phyloP scores from a whole-genome alignment of 305 asterid genomes.

The Fraxinus greggii region DNA sequence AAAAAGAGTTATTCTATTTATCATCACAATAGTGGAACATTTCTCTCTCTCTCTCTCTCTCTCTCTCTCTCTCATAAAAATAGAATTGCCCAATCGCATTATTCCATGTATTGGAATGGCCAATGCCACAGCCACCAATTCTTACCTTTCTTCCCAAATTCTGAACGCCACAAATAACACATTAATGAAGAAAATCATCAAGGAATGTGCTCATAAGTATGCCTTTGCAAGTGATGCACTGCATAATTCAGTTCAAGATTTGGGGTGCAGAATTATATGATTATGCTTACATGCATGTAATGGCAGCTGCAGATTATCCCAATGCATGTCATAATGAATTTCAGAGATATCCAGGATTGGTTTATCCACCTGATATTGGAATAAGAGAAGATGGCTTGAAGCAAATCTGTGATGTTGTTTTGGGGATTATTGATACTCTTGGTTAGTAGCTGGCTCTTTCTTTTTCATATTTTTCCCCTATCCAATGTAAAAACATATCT shows the following conservation, averaged over 20 bases:
- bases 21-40: too few relatives aligned
- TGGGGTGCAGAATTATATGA: conserved; percentile 56
- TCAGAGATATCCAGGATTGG: conserved; percentile 38
- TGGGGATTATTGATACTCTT: conserved; percentile 65
- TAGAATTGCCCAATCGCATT: too few relatives aligned
- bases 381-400: conserved; percentile 61
- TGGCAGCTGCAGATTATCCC: conserved; percentile 86
- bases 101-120: too few relatives aligned
- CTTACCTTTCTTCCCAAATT: conserved; percentile 48
- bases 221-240: conserved; percentile 44
- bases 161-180: conserved; percentile 28
- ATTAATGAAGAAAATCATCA: conserved; percentile 40
- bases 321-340: conserved; percentile 61
- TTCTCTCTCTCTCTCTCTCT: too few relatives aligned
- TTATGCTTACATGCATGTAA: conserved; percentile 74
- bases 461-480: too few relatives aligned
- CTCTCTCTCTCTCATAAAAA: too few relatives aligned
- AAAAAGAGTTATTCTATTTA: too few relatives aligned
- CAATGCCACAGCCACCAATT: conserved; percentile 66
- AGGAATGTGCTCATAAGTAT: conserved; percentile 65
- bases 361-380: conserved; percentile 61
- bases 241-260: conserved; percentile 42
- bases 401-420: conserved; percentile 68
- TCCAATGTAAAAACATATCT: neutral
- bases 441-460: neutral